These are phyloP conservation scores for Chimonanthus praecox DNA, from an alignment of 164 flowering plant genomes.

Conservation along the genomic window DNA sequence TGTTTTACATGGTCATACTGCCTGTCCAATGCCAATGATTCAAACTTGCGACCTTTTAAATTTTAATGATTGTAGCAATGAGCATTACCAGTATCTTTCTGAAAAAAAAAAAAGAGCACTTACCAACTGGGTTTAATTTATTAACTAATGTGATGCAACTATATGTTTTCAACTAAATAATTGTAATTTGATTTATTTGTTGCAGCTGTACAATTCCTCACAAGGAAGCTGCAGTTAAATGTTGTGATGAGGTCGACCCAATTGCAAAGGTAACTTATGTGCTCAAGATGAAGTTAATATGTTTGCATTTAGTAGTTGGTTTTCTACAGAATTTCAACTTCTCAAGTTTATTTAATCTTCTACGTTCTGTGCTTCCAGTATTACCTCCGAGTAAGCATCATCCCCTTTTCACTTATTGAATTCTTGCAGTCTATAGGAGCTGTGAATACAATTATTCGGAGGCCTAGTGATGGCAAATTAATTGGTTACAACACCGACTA, in stretches of 20 bases:
- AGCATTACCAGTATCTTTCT: no score
- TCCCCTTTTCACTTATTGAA: constrained; percentile 2
- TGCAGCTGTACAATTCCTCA: constrained; percentile 92
- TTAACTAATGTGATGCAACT: no score
- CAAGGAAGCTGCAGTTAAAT: constrained; percentile 74
- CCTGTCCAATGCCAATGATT: no score
- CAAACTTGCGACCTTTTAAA: no score
- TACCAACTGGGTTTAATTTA: no score
- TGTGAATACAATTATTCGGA: constrained; percentile 71
- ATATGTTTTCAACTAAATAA: no score
- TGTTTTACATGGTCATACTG: no score
- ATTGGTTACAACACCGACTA: constrained; percentile 85
- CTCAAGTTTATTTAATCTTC: background rate
- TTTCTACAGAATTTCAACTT: background rate
- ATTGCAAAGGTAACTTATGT: constrained; percentile 64
- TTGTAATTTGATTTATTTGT: background rate
- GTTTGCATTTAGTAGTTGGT: background rate
- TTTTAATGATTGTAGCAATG: no score
- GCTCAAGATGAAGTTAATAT: background rate
- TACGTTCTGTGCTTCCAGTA: background rate
- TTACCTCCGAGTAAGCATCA: background rate
- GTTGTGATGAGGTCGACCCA: constrained; percentile 91
- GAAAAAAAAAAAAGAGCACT: no score
- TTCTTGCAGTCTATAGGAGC: constrained; percentile 78
- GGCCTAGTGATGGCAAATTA: constrained; percentile 67